Evolutionary conservation across 1,284 basidiomycete species (phyloP), one percentile per base, ranked within the genome.

Genomic region (Apiotrichum mycotoxinovorans): DNA sequence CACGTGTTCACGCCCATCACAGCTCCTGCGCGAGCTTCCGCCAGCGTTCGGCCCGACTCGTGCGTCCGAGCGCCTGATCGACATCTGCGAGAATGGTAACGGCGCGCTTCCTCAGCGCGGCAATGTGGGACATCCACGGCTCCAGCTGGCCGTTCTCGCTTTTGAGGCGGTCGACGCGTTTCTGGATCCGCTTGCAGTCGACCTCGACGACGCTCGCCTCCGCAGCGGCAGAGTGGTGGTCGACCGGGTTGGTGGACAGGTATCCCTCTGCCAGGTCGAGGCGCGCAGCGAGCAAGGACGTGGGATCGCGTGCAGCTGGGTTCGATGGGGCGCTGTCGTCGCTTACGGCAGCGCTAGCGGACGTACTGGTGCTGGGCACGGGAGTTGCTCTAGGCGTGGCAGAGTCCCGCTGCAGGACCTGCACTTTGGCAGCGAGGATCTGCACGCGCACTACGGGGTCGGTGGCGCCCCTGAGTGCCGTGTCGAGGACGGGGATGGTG

Each of bases 381-480:
- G 27, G 5, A 8, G 22, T 12, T 3, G 35, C 22, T 34, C n/a
- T 30, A 27, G 25, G 27, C 17, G 27, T 2, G 25, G 43, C 43
- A 0, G 41, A n/a, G 17, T 48, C 56, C 4, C 43, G 27, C 51
- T 51, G 27, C 5, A 73, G 60, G 8, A 71, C 51, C 26, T 68
- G 62, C 7, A 73, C 52, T 37, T 65, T 66, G 7, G 70, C 68
- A 7, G 61, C 56, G 35, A 74, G 60, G 12, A 74, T 63, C 42
- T 65, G 66, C 20, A 70, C 64, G 3, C 67, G 61, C 33, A 64
- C 43, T 0, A 34, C 46, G 3, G 61, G 61, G 33, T 55, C 56
- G 0, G 45, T 18, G 4, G 47, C 46, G 23, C 45, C 40, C 15
- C 20, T n/a, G 15, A 63, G 62, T 23, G 52, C 49, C 1, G 41